Conservation (phyloP, 2,329 filamentous ascomycete species). For the Aureobasidium zeae region DNA sequence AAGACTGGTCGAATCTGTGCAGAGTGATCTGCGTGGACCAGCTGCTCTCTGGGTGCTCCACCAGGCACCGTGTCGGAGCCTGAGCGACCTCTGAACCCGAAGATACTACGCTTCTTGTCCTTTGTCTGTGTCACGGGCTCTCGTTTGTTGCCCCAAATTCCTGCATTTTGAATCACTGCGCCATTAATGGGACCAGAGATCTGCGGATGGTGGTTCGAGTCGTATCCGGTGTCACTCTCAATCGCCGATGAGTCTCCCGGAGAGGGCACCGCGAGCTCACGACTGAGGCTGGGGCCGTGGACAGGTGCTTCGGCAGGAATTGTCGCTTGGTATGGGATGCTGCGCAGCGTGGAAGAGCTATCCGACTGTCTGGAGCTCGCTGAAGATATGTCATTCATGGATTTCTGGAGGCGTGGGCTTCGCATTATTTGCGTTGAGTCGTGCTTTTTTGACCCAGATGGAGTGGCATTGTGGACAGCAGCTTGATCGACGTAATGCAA, state of each 20-base stretch:
- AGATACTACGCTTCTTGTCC: slow-evolving; percentile 68
- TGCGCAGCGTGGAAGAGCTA: slow-evolving; percentile 23
- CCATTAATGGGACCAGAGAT: slow-evolving; percentile 84
- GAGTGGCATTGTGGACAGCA: neutral
- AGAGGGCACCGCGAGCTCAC: slow-evolving; percentile 27
- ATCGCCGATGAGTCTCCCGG: slow-evolving; percentile 29
- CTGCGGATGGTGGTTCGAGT: slow-evolving; percentile 27
- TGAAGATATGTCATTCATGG: slow-evolving; percentile 28
- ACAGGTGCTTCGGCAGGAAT: slow-evolving; percentile 49
- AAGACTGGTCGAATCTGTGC: slow-evolving; percentile 58
- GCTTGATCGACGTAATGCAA: slow-evolving; percentile 78
- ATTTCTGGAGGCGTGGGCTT: slow-evolving; percentile 28
- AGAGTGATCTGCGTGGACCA: slow-evolving; percentile 14
- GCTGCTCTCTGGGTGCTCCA: slow-evolving; percentile 29
- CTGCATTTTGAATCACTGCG: slow-evolving; percentile 69
- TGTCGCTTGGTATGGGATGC: slow-evolving; percentile 48
- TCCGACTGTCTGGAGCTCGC: slow-evolving; percentile 19
- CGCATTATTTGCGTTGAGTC: slow-evolving; percentile 43
- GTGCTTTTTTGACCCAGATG: no score
- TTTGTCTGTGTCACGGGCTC: slow-evolving; percentile 52
- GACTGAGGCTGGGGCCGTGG: slow-evolving; percentile 37
- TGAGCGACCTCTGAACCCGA: slow-evolving; percentile 56
- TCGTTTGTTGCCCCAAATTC: slow-evolving; percentile 75
- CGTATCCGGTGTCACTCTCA: slow-evolving; percentile 2
- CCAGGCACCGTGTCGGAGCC: slow-evolving; percentile 50